These are phyloP conservation scores for Trametes sanguinea DNA, from an alignment of 768 basidiomycete species.

Conservation along the genomic window DNA sequence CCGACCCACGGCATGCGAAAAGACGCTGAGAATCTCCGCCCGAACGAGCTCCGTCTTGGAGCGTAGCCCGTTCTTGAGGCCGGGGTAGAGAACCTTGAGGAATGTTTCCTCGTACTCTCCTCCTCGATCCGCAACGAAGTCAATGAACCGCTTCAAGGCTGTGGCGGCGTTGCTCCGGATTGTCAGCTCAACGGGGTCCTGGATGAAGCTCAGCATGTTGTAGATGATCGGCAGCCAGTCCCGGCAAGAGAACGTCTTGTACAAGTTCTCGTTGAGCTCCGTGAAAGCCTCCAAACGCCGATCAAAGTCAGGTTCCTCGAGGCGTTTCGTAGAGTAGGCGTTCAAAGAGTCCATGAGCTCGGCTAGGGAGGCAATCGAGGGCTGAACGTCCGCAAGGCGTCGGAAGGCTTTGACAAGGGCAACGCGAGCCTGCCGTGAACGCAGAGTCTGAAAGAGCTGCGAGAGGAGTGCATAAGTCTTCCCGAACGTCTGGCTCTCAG, in stretches of 20 bases:
- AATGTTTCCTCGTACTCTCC: conserved; percentile 56
- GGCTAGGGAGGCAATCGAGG: conserved; percentile 49
- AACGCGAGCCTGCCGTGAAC: conserved; percentile 68
- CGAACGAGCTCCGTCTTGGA: conserved; percentile 88
- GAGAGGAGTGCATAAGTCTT: conserved; percentile 70
- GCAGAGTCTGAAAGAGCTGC: conserved; percentile 74
- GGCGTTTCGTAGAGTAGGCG: conserved; percentile 76
- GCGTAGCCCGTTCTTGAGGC: conserved; percentile 75
- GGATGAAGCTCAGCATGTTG: conserved; percentile 83
- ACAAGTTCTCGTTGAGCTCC: conserved; percentile 66
- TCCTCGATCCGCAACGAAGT: conserved; percentile 47
- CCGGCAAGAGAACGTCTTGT: conserved; percentile 48
- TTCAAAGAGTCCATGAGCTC: conserved; percentile 71
- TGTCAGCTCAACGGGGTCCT: conserved; percentile 86
- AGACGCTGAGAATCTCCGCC: conserved; percentile 75
- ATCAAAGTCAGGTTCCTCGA: conserved; percentile 94
- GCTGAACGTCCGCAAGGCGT: conserved; percentile 48
- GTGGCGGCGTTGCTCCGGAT: conserved; percentile 81
- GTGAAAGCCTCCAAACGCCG: conserved; percentile 77
- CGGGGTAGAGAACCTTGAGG: conserved; percentile 67
- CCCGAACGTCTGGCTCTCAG: conserved; percentile 43
- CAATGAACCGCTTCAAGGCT: conserved; percentile 77
- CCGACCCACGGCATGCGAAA: conserved; percentile 71
- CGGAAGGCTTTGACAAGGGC: conserved; percentile 69
- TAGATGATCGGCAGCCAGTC: conserved; percentile 81